Evolutionary conservation across 169 alveolate species (phyloP), one percentile per base, ranked within the genome.

Genomic region (Plasmodium cynomolgi): DNA sequence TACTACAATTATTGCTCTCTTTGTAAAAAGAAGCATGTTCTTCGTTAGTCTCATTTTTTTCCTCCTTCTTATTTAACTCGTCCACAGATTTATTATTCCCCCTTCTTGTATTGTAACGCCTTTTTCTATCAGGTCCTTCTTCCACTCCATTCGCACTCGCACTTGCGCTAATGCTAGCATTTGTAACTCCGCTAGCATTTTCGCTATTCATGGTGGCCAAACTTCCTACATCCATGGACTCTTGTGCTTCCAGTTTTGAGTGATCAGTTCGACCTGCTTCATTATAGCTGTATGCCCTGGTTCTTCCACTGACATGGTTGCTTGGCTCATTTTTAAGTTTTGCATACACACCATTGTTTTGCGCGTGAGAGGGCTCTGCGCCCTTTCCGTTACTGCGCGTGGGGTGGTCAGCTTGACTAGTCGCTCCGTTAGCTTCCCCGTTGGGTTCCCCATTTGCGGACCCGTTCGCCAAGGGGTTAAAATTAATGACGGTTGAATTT

Each of bases 61-160:
- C 82, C 5, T 84, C 34, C 8, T 84, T 44, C 8, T 85, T 85
- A 17, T 73, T 37, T 44, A 75, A 31, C 15, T 77, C 86, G 4
- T 73, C 44, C 1, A 44, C 6, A 0, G 74, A 75, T 23, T 74
- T 74, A 33, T 33, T 33, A 20, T 37, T 85, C 1, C 85, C 50
- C 23, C 86, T 74, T 75, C 93, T 39, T n/a, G 93, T 85, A 23
- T 85, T 85, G 54, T 85, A 85, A 33, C 93, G 34, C 20, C 93
- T 75, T 26, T 56, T 77, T 85, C 33, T 54, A 17, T 75, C 68
- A 13, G 68, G 39, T 33, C 33, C 26, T 9, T 77, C 93, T 75
- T 29, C 31, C 17, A 33, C 62, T 1, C 77, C 84, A 54, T 85
- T 74, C 1, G 56, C 15, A 31, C 58, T 85, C 1, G 62, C 75